Evolutionary conservation across 495 filamentous ascomycete genomes (phyloP), one percentile per base, ranked within the genome.

Genomic region (Cercophora scortea): DNA sequence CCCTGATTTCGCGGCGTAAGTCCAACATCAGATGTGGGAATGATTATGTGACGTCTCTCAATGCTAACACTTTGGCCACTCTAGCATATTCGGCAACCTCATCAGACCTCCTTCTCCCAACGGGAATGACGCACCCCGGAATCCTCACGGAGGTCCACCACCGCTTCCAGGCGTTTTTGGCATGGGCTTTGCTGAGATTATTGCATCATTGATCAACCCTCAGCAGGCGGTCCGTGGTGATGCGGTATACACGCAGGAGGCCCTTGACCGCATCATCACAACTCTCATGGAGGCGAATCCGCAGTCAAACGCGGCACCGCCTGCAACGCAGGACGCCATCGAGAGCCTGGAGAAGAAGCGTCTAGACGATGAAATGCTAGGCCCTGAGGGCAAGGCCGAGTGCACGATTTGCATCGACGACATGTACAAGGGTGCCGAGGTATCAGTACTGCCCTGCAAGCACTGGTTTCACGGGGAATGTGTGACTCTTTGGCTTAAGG

Each of bases 401-500:
- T 96, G 90, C 62, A 89, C 87, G 19, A 92, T 96, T 53, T 98
- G 93, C 63, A 97, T 96, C 77, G 92, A 96, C 50, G 78, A 87
- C 2, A 83, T 95, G 35, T 74, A 81, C 41, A 61, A 87, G 35
- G 87, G 82, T 12, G 86, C 84, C 19, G 83, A 90, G 63, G 87
- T 93, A 6, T 81, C 84, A 0, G 76, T 85, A 19, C 68, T 98
- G 32, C 91, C 91, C 2, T 98, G 93, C 70, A 84, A 76, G 3
- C 93, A 98, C 61, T 95, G 89, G 87, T 98, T 95, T 65, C 89
- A 95, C 62, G 83, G 78, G 45, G 70, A 78, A 12, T 95, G 90
- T 59, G 84, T 91, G 39, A 74, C 77, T 25, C 72, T 84, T 47
- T 96, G 90, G 90, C 67, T 96, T 33, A 80, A 77, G 59, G 86